phyloP scores from a whole-genome alignment of 2,329 filamentous ascomycete species.

The Talaromyces islandicus region DNA sequence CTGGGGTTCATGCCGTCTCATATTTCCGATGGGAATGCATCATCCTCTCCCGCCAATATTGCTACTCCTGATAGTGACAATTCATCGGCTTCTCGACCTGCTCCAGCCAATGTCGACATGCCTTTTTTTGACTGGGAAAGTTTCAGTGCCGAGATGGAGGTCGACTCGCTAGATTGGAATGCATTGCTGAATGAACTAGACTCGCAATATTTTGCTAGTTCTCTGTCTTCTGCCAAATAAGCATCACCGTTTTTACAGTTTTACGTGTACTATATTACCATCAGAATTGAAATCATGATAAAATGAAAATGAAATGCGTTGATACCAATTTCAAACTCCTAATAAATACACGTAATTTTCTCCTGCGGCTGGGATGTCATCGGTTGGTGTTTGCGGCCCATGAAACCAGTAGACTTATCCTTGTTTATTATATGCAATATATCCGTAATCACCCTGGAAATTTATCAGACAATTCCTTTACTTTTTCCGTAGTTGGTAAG shows the following conservation, averaged over 20 bases:
- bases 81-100: neutral
- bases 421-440: too few relatives aligned
- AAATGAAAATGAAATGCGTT: neutral
- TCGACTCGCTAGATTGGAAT: constrained; percentile 15
- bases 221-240: neutral
- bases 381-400: too few relatives aligned
- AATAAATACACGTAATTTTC: neutral
- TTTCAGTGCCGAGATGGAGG: constrained; percentile 16
- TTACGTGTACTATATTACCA: neutral
- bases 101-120: constrained; percentile 9
- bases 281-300: neutral
- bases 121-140: constrained; percentile 15
- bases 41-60: neutral
- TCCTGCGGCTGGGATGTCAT: too few relatives aligned
- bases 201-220: constrained; percentile 2
- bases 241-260: neutral
- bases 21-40: neutral
- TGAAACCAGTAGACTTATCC: too few relatives aligned
- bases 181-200: constrained; percentile 16
- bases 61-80: neutral
- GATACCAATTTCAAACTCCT: neutral
- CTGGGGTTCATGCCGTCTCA: neutral
- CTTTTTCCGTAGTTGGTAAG: too few relatives aligned
- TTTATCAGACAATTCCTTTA: too few relatives aligned
- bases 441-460: too few relatives aligned